A percentile compares a stretch with the other conserved stretches of the same genome.
Conservation (phyloP, 495 filamentous ascomycete species). For the Viridothelium virens region DNA sequence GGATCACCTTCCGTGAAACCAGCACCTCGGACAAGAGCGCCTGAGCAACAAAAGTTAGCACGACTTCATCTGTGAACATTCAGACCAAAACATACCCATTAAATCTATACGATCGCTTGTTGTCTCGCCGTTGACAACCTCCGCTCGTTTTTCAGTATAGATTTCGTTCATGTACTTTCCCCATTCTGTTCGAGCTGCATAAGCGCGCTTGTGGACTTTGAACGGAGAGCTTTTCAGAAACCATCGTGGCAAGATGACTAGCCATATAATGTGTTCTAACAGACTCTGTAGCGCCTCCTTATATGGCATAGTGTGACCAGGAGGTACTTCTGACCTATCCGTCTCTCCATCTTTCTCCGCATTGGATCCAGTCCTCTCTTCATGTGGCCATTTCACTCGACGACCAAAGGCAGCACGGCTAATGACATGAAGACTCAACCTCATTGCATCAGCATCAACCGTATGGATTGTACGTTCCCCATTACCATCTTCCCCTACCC, state of each 20-base stretch:
- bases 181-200: constrained; percentile 52
- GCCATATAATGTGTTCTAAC: constrained; percentile 47
- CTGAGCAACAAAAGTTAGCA: not conserved
- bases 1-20: constrained; percentile 26
- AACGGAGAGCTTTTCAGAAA: constrained; percentile 45
- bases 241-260: constrained; percentile 45
- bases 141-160: constrained; percentile 42
- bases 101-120: constrained; percentile 51
- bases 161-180: constrained; percentile 59
- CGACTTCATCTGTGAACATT: not conserved
- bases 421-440: constrained; percentile 58
- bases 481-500: constrained; percentile 36
- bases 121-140: constrained; percentile 40
- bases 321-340: constrained; percentile 38
- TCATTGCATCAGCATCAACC: constrained; percentile 53
- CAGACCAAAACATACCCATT: constrained; percentile 38
- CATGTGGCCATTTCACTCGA: constrained; percentile 26
- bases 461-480: constrained; percentile 42
- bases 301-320: constrained; percentile 55
- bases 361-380: constrained; percentile 17
- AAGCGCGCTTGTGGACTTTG: constrained; percentile 39
- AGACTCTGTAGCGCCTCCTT: constrained; percentile 45
- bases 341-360: constrained; percentile 16
- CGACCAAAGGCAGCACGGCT: constrained; percentile 58
- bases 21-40: constrained; percentile 33